phyloP scores from a whole-genome alignment of 116 monocot genomes.

The Iris pallida region DNA sequence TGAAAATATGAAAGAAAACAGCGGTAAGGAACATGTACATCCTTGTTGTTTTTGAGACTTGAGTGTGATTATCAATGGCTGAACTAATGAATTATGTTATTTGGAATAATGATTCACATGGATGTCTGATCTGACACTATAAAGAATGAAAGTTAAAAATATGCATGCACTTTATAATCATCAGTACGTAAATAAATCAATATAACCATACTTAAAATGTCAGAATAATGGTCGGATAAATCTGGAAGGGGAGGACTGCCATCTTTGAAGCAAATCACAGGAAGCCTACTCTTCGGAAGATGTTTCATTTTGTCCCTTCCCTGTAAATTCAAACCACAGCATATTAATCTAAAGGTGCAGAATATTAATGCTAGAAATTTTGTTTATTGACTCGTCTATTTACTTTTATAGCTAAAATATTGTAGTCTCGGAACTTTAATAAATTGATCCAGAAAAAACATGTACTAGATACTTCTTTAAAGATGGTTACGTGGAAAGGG shows the following conservation, averaged over 20 bases:
- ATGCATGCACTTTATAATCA: constrained; percentile 15
- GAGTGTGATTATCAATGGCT: not conserved
- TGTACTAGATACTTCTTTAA: no score
- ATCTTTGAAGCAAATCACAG: constrained; percentile 69
- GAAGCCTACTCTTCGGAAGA: constrained; percentile 34
- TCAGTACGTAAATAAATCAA: no score
- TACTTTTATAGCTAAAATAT: not conserved
- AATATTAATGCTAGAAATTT: not conserved
- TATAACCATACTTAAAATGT: constrained; percentile 19
- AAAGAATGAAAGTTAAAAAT: constrained; percentile 6
- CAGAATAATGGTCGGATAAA: constrained; percentile 55
- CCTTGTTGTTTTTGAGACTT: not conserved
- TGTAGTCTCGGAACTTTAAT: not conserved
- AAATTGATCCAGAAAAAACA: no score
- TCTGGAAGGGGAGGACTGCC: constrained; percentile 83
- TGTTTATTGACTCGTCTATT: not conserved
- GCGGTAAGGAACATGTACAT: not conserved
- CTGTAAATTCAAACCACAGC: constrained; percentile 28
- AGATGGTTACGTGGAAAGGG: no score
- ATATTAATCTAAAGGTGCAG: not conserved
- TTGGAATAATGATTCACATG: no score
- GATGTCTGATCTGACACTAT: not conserved
- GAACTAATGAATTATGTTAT: not conserved
- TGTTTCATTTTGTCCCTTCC: constrained; percentile 30
- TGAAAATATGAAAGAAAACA: not conserved